Base-by-base conservation (phyloP, 805 yeast genomes). In the Zygoascus ofunaensis region DNA sequence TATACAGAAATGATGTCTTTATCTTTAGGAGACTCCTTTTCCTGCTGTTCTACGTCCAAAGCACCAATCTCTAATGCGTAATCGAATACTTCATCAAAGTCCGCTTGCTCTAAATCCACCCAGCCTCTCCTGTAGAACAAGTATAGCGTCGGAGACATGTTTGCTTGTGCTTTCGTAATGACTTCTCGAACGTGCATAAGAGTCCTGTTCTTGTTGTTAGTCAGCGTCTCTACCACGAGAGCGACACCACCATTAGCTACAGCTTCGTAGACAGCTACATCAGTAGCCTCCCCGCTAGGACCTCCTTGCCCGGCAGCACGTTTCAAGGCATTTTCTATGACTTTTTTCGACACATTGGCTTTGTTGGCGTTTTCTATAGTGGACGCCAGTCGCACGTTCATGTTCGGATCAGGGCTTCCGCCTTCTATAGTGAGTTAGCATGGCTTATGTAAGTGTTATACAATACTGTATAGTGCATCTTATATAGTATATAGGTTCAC, bases 211-310 rank as follows among this genome's bases (percentile, higher is more conserved):
- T 83, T 86, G 62, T 87, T 90, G 59, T 90, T 96, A 0, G 97
- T 90, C 40, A 79, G 70, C 0, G 95, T 89, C 56, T 87, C 95
- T 3, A 90, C 78, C 3, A 90, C 74, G 38, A 87, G 70, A 0
- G 95, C 84, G 2, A 85, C 85, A 2, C 96, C 96, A 1, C 89
- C 94, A 0, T 96, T 96, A 0, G 90, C 97, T 61, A 87, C 69
- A 14, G 92, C 95, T 60, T 92, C 97, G 62, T 89, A 92, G 8
- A 74, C 60, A 24, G 80, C 84, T 10, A 72, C 61, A 45, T 76
- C 82, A 21, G 63, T 62, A 19, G 62, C 58, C 49, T 63, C 70
- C 2, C 70, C 70, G 23, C 70, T 67, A n/a, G n/a, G n/a, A 40
- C 77, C 79, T 0, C 94, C 95, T 1, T 80, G 70, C 15, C 90